Base-by-base conservation (phyloP, 2,329 filamentous ascomycete genomes). In the Aureobasidium sp. region DNA sequence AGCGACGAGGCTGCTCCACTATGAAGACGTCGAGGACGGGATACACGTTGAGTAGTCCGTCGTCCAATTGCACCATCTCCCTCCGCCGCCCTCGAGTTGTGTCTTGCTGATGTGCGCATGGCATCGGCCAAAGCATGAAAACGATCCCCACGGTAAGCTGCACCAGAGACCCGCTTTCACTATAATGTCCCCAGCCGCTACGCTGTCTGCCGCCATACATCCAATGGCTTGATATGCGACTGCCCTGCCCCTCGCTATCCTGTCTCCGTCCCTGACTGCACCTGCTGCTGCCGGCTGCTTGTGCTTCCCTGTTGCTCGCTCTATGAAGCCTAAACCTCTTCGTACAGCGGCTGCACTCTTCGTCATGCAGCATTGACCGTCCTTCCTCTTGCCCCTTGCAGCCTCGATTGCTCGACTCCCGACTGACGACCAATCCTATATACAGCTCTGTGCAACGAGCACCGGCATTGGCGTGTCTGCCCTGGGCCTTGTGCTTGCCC, bases 371-470 rank as follows among this genome's bases (percentile, higher is more conserved):
- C 48, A 55, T 58, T 59, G 46, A 61, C 59, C 59, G 59, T 32
- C 59, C 10, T 26, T 44, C 39, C 48, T 6, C 15, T 36, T 12
- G 34, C 36, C 44, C 57, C 57, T 60, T 60, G 57, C 57, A 41
- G 44, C n/a, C 55, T 48, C 32, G 20, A 47, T 59, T 26, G n/a
- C 27, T 27, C 20, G 34, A 6, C 42, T 17, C 23, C 44, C 46
- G 44, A 61, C 62, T 65, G 64, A 65, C 64, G 15, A 15, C 32
- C 26, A 51, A 41, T 17, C 41, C 58, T 41, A 71, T 41, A 71
- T 66, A 72, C 72, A 86, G 83, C 79, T 87, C 69, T 85, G 82
- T 82, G 84, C 84, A 70, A 76, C 84, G 72, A 83, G 83, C 77
- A 84, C 83, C 69, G 71, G 74, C 70, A 77, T 85, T 74, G 83